Percentiles rank a stretch among this genome's conserved stretches.
These are phyloP conservation scores for Elaeis oleifera DNA, from an alignment of 202 grass and related monocot species.

Conservation along the genomic window DNA sequence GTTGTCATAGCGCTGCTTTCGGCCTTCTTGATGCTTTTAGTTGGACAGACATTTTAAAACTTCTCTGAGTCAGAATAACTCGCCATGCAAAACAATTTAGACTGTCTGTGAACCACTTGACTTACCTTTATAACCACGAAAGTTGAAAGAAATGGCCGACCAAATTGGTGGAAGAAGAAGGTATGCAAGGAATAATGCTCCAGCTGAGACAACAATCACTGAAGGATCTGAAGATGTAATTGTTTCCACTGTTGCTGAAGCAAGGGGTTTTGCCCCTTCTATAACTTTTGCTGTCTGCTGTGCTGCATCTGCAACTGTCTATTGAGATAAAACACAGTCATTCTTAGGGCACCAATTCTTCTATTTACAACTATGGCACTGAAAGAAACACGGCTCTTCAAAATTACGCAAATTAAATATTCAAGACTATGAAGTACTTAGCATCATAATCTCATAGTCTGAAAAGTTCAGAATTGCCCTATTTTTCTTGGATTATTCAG, in stretches of 20 bases:
- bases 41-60: no score
- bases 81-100: neutral
- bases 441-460: no score
- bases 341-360: no score
- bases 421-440: no score
- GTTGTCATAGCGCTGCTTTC: no score
- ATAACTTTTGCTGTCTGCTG: slow-evolving; percentile 56
- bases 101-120: neutral
- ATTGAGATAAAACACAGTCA: slow-evolving; percentile 12
- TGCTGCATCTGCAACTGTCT: slow-evolving; percentile 60
- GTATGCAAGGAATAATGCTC: slow-evolving; percentile 68
- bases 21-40: no score
- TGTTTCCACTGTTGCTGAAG: slow-evolving; percentile 55
- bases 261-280: slow-evolving; percentile 71
- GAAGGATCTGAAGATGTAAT: slow-evolving; percentile 44
- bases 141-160: slow-evolving; percentile 55
- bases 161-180: slow-evolving; percentile 70
- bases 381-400: no score
- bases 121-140: slow-evolving; percentile 84
- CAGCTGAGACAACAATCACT: slow-evolving; percentile 40
- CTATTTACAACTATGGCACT: no score
- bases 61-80: no score
- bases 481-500: no score
- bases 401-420: no score
- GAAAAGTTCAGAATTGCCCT: no score